These are phyloP conservation scores for Tarenaya hassleriana DNA, from an alignment of 345 rosid species.

Conservation along the genomic window DNA sequence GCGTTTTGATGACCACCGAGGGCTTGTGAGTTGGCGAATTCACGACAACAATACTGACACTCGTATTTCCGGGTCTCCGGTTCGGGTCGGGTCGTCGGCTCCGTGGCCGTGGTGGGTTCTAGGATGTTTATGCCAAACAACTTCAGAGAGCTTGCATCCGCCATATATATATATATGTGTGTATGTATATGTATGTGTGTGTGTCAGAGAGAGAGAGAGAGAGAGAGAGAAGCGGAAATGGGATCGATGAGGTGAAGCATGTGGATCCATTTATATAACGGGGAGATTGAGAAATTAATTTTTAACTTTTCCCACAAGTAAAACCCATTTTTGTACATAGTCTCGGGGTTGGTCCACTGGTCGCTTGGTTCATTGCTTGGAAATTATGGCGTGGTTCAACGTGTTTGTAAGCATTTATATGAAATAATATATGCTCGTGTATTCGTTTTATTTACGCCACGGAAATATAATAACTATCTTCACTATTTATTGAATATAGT, in stretches of 20 bases:
- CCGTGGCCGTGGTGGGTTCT: constrained; percentile 20
- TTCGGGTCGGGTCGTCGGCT: constrained; percentile 13
- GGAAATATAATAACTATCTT: no score
- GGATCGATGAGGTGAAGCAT: constrained; percentile 9
- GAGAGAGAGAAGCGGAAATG: constrained; percentile 10
- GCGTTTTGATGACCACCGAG: constrained; percentile 98
- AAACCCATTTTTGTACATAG: constrained; percentile 19
- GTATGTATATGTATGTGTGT: constrained; percentile 22
- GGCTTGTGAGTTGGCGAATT: constrained; percentile 90
- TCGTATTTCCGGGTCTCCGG: constrained; percentile 61
- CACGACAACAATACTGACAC: constrained; percentile 91
- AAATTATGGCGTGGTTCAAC: constrained; percentile 25
- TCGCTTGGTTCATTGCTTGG: constrained; percentile 17
- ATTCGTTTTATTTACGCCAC: no score
- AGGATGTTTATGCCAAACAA: constrained; percentile 61
- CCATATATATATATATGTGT: constrained; percentile 18
- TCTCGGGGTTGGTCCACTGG: constrained; percentile 32
- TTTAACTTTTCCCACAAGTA: constrained; percentile 9
- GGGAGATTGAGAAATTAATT: constrained; percentile 2
- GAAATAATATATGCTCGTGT: no score
- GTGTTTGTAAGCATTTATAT: constrained; percentile 11
- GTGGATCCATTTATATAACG: constrained; percentile 26
- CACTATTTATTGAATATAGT: no score
- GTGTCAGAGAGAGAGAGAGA: constrained; percentile 28
- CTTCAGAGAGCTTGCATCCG: constrained; percentile 38